A percentile compares a stretch with the other conserved stretches of the same genome.
These are phyloP conservation scores for Astrocystis sublimbata DNA, from an alignment of 495 filamentous ascomycete species.

Conservation along the genomic window DNA sequence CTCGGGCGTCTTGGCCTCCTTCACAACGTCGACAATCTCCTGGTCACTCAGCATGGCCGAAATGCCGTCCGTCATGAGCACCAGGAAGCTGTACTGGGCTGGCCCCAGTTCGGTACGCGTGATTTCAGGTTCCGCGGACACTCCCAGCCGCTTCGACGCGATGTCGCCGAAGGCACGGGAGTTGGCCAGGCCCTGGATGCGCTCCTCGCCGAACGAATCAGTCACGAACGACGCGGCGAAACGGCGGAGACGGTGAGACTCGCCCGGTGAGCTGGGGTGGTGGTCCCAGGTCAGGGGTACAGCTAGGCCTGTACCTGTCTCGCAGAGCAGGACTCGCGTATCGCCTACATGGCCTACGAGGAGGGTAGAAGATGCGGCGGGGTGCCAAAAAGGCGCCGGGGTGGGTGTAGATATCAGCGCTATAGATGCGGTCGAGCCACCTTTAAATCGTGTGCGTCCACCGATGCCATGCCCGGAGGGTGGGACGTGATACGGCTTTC, in stretches of 20 bases:
- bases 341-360: slow-evolving; percentile 92
- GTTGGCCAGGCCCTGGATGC: slow-evolving; percentile 90
- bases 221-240: slow-evolving; percentile 86
- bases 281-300: slow-evolving; percentile 83
- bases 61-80: slow-evolving; percentile 85
- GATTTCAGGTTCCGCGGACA: slow-evolving; percentile 90
- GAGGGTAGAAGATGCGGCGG: slow-evolving; percentile 75
- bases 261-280: slow-evolving; percentile 81
- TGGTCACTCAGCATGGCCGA: slow-evolving; percentile 81
- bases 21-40: slow-evolving; percentile 93
- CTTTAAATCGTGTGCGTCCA: slow-evolving; percentile 75
- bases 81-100: slow-evolving; percentile 83
- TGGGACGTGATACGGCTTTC: slow-evolving; percentile 59
- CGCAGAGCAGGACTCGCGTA: slow-evolving; percentile 84
- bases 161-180: slow-evolving; percentile 93
- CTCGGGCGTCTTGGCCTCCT: slow-evolving; percentile 88
- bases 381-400: slow-evolving; percentile 92
- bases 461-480: slow-evolving; percentile 61
- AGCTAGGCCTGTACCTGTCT: slow-evolving; percentile 73
- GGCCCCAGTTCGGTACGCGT: slow-evolving; percentile 69
- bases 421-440: slow-evolving; percentile 86
- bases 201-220: slow-evolving; percentile 96
- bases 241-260: slow-evolving; percentile 78
- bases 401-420: slow-evolving; percentile 90
- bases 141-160: slow-evolving; percentile 84